Percentiles rank a stretch among this genome's conserved stretches.
phyloP scores from a whole-genome alignment of 2,329 filamentous ascomycete species.

The Epichloe festucae region DNA sequence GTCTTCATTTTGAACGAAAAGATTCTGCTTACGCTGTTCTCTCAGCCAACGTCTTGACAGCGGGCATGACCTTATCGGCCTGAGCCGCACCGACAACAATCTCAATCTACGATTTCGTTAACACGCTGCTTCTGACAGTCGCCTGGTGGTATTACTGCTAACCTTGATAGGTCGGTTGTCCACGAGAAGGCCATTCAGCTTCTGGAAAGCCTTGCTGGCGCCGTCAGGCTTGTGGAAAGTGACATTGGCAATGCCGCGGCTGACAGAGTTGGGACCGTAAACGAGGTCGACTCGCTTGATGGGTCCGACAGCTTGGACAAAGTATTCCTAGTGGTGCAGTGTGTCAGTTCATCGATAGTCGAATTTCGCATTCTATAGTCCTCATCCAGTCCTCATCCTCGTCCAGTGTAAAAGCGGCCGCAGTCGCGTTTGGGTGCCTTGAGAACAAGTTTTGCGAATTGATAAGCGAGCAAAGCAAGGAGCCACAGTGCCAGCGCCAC shows the following conservation, averaged over 20 bases:
- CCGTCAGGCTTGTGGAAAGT: slow-evolving; percentile 71
- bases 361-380: slow-evolving; percentile 9
- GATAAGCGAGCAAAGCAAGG: slow-evolving; percentile 8
- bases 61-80: slow-evolving; percentile 52
- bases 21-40: slow-evolving; percentile 52
- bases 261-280: slow-evolving; percentile 84
- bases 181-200: slow-evolving; percentile 79
- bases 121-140: background rate
- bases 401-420: slow-evolving; percentile 10
- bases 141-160: background rate
- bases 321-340: slow-evolving; percentile 79
- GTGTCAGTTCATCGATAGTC: slow-evolving; percentile 50
- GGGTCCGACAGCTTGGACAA: slow-evolving; percentile 70
- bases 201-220: slow-evolving; percentile 70
- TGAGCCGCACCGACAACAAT: slow-evolving; percentile 71
- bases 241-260: slow-evolving; percentile 85
- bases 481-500: slow-evolving; percentile 1
- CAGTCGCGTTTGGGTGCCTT: background rate
- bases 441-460: background rate
- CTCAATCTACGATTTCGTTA: slow-evolving; percentile 54
- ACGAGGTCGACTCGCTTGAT: slow-evolving; percentile 86
- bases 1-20: background rate
- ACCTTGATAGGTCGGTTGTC: slow-evolving; percentile 88
- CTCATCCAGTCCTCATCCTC: slow-evolving; percentile 19
- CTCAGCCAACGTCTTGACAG: slow-evolving; percentile 63